A percentile compares a stretch with the other conserved stretches of the same genome.
phyloP scores from a whole-genome alignment of 1,284 basidiomycete species.

The Mycena citricolor region DNA sequence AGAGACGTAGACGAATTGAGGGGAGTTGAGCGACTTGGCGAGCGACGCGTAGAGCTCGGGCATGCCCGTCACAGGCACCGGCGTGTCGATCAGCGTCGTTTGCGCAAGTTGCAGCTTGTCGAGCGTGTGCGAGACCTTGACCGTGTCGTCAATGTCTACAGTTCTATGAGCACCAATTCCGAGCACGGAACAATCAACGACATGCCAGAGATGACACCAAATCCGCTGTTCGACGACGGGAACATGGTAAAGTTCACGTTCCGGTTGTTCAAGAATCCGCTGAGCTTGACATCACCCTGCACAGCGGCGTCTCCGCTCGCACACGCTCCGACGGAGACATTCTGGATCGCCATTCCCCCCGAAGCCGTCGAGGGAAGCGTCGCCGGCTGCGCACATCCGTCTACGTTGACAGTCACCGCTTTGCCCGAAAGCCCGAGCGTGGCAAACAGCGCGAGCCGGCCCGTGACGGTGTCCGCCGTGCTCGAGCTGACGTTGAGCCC shows the following conservation, averaged over 20 bases:
- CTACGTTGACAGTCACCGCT: conserved; percentile 31
- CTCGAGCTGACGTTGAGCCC: conserved; percentile 33
- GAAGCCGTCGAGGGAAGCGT: conserved; percentile 30
- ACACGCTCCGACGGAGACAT: conserved; percentile 34
- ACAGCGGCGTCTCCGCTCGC: conserved; percentile 17
- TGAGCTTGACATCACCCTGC: conserved; percentile 27
- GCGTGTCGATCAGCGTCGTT: conserved; percentile 40
- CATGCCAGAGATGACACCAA: conserved; percentile 42
- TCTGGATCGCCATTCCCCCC: conserved; percentile 34
- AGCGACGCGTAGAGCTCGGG: conserved; percentile 40
- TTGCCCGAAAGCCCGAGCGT: conserved; percentile 34
- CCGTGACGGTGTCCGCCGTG: conserved; percentile 27
- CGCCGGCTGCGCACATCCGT: conserved; percentile 30
- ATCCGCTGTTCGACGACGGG: conserved; percentile 35
- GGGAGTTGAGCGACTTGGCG: conserved; percentile 33
- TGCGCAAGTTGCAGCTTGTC: conserved; percentile 34
- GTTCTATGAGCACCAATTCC: not conserved
- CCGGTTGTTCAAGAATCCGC: conserved; percentile 26
- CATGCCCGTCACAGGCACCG: conserved; percentile 42
- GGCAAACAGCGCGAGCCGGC: conserved; percentile 35
- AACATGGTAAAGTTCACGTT: conserved; percentile 34
- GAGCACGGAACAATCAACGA: not conserved
- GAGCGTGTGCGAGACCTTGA: conserved; percentile 41
- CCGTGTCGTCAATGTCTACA: conserved; percentile 44
- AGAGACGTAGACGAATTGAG: conserved; percentile 42